A percentile compares a stretch with the other conserved stretches of the same genome.
Evolutionary conservation across 2,329 filamentous ascomycete species (phyloP).

Genomic region (Amauroascus verrucosus): DNA sequence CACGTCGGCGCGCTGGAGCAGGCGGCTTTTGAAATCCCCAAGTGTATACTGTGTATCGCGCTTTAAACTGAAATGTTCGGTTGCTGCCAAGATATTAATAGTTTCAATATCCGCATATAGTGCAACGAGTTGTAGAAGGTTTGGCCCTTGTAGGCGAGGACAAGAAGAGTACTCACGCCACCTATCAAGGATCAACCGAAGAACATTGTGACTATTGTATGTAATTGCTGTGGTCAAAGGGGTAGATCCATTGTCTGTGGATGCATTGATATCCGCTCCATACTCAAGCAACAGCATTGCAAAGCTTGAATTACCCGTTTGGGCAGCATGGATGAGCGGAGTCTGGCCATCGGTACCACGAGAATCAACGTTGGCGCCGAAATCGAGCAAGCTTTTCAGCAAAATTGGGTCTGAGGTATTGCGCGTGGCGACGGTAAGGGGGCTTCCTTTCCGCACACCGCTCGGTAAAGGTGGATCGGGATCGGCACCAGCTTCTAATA

Average conservation of each 20-base stretch:
- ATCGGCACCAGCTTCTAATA: constrained; percentile 23
- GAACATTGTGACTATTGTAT: constrained; percentile 28
- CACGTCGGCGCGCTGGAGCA: constrained; percentile 15
- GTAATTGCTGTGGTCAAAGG: constrained; percentile 28
- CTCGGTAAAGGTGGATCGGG: constrained; percentile 22
- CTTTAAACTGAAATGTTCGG: constrained; percentile 22
- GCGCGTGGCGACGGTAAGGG: constrained; percentile 26
- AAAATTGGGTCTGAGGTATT: constrained; percentile 23
- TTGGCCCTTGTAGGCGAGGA: constrained; percentile 25
- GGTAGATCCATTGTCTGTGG: constrained; percentile 22
- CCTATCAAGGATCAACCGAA: constrained; percentile 27
- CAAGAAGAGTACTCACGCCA: constrained; percentile 29
- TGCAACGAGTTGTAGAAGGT: constrained; percentile 21
- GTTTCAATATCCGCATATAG: constrained; percentile 25
- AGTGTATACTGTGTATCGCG: constrained; percentile 21
- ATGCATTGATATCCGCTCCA: constrained; percentile 28
- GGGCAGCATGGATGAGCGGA: constrained; percentile 25
- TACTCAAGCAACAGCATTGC: constrained; percentile 29
- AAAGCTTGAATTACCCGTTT: constrained; percentile 24
- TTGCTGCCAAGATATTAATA: constrained; percentile 20
- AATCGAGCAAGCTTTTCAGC: constrained; percentile 26
- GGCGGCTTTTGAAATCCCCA: constrained; percentile 15
- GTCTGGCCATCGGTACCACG: constrained; percentile 26
- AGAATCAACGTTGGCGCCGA: constrained; percentile 24
- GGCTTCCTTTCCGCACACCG: constrained; percentile 23